Evolutionary conservation across 2,329 filamentous ascomycete species (phyloP).

Genomic region (Scedosporium minutisporum): DNA sequence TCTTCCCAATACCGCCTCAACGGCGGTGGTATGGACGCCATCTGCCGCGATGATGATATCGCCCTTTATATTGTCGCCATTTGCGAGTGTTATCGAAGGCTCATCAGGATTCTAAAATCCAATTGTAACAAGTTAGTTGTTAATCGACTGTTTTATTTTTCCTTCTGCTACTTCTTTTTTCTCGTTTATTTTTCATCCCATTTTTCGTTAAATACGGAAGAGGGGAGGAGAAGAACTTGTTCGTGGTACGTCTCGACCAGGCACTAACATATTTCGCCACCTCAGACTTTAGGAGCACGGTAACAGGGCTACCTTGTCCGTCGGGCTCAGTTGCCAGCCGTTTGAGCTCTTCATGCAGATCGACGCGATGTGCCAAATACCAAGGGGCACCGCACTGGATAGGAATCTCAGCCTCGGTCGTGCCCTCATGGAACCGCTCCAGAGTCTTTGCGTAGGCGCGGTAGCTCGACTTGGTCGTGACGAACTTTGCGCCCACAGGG

Average conservation of each 20-base stretch:
- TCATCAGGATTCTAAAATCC: slow-evolving; percentile 2
- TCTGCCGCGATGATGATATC: slow-evolving; percentile 36
- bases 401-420: slow-evolving; percentile 9
- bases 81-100: slow-evolving; percentile 18
- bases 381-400: slow-evolving; percentile 19
- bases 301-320: slow-evolving; percentile 16
- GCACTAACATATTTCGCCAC: slow-evolving; percentile 19
- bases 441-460: slow-evolving; percentile 17
- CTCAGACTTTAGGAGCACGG: slow-evolving; percentile 14
- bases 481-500: slow-evolving; percentile 17
- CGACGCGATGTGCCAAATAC: slow-evolving; percentile 29
- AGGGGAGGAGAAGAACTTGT: no score
- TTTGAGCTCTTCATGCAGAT: slow-evolving; percentile 26
- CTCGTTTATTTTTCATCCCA: no score
- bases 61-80: slow-evolving; percentile 17
- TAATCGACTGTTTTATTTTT: no score
- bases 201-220: no score
- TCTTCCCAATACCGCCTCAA: slow-evolving; percentile 12
- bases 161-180: no score
- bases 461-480: slow-evolving; percentile 14
- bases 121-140: no score
- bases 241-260: slow-evolving; percentile 12
- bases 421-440: slow-evolving; percentile 7
- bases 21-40: slow-evolving; percentile 25
- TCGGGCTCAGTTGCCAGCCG: slow-evolving; percentile 20